Base-by-base conservation (phyloP, 352 stramenopile species). In the Aphanomyces euteiches region DNA sequence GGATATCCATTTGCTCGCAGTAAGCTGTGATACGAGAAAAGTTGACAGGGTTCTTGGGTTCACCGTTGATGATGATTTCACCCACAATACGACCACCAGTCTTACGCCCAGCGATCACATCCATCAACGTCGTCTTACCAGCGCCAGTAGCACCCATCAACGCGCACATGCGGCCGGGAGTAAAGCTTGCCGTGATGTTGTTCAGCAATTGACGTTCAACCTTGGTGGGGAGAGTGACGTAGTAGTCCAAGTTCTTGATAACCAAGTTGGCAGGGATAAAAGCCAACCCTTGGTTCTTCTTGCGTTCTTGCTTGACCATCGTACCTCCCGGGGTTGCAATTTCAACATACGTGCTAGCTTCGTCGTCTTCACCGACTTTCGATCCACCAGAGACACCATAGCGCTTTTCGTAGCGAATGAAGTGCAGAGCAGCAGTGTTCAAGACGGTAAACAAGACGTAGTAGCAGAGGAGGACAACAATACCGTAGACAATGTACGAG, bases 111-210 rank as follows among this genome's bases (percentile, higher is more conserved):
- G 95, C 91, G 59, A 99, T 92, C 5, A 98, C 93, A 75, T 98
- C 93, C 75, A 98, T 92, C 7, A 98, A 80, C 4, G 96, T 98
- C 13, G 94, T 98, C 78, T 98, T 98, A 2, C 94, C 92, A 40
- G 90, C 87, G 47, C 89, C 88, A 0, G 79, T 87, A 1, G 76
- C 78, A 0, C 87, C 87, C 82, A 92, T 92, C 34, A 95, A 71
- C 0, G 85, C 85, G 0, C 81, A 88, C 15, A 92, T 79, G 1
- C 73, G 76, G 0, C 83, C 81, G 0, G 87, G 87, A 2, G 66
- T 28, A 5, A 81, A 79, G 38, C 74, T 84, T 0, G 83, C 87
- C 6, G 45, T 77, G 66, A 95, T 78, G 0, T 76, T 71, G 43
- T 81, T 79, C 12, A 95, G 81, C 19, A 95, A 58, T 10, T 88